A percentile compares a stretch with the other conserved stretches of the same genome.
These are phyloP conservation scores for Capsella bursapastoris DNA, from an alignment of 345 rosid genomes.

Conservation along the genomic window DNA sequence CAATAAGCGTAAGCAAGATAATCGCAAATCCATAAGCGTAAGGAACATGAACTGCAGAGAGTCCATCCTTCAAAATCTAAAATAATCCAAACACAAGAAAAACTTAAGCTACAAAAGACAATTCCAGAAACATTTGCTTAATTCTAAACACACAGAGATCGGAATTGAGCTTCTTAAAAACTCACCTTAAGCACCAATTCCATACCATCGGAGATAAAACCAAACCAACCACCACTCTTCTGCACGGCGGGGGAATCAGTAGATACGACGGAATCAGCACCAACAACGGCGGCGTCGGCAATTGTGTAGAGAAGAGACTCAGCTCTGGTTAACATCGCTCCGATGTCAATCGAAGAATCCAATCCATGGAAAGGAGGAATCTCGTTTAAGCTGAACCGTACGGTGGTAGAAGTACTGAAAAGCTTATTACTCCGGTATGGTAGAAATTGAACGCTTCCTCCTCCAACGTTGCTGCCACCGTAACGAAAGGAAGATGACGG, in stretches of 20 bases:
- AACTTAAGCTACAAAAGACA: neutral
- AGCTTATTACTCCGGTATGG: conserved; percentile 57
- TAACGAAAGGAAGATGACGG: conserved; percentile 53
- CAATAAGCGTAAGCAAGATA: conserved; percentile 84
- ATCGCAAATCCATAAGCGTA: conserved; percentile 94
- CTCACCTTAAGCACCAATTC: conserved; percentile 88
- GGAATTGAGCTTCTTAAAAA: conserved; percentile 9
- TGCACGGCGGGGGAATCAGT: conserved; percentile 57
- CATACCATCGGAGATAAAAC: conserved; percentile 86
- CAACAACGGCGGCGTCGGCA: conserved; percentile 80
- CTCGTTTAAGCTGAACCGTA: conserved; percentile 71
- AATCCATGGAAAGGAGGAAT: conserved; percentile 69
- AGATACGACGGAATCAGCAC: conserved; percentile 54
- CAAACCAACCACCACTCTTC: conserved; percentile 93
- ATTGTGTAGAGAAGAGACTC: conserved; percentile 82
- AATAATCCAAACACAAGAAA: conserved; percentile 3
- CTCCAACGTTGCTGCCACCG: neutral
- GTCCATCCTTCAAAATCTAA: conserved; percentile 85
- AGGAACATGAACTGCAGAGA: conserved; percentile 79
- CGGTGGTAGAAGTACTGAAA: conserved; percentile 48
- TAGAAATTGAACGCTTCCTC: conserved; percentile 43
- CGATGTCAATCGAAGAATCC: conserved; percentile 58
- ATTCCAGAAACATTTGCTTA: conserved; percentile 11
- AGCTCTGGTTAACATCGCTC: conserved; percentile 53
- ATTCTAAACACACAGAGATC: conserved; percentile 5